Evolutionary conservation across 768 basidiomycete genomes (phyloP).

Genomic region (Mycena chlorophos): DNA sequence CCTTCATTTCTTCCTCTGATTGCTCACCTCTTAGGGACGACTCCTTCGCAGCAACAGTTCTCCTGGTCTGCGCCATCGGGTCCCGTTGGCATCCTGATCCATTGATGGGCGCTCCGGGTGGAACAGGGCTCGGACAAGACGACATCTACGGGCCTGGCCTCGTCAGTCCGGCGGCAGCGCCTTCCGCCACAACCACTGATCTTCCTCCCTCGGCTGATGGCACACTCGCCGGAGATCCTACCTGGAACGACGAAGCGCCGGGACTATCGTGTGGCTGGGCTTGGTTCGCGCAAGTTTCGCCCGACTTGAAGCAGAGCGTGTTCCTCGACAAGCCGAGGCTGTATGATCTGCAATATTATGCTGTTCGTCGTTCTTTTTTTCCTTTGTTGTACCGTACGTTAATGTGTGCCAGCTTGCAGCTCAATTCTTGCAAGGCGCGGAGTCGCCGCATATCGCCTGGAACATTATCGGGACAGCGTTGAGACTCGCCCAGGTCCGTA

Average conservation of each 20-base stretch:
- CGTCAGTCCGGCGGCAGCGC: neutral
- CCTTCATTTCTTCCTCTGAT: neutral
- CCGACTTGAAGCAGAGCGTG: slow-evolving; percentile 60
- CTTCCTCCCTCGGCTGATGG: neutral
- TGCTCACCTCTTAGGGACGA: slow-evolving; percentile 30
- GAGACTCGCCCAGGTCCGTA: too few species aligned
- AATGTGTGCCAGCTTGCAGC: slow-evolving; percentile 45
- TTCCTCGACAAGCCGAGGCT: slow-evolving; percentile 62
- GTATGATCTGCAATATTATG: slow-evolving; percentile 73
- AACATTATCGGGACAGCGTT: slow-evolving; percentile 53
- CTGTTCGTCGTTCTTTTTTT: slow-evolving; percentile 28
- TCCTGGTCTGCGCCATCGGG: slow-evolving; percentile 72
- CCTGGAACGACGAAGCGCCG: slow-evolving; percentile 34
- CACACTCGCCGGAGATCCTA: too few species aligned
- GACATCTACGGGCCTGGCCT: neutral
- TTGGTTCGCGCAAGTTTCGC: slow-evolving; percentile 68
- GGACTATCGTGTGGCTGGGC: slow-evolving; percentile 59
- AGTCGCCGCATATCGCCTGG: slow-evolving; percentile 66
- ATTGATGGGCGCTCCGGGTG: slow-evolving; percentile 36
- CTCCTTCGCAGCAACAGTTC: slow-evolving; percentile 56
- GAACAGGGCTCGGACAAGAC: neutral
- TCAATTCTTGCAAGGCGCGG: slow-evolving; percentile 54
- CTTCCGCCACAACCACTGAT: neutral
- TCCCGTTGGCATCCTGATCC: slow-evolving; percentile 59
- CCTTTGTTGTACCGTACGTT: neutral